Base-by-base conservation (phyloP, 805 yeast species). In the Barnettozyma populi region DNA sequence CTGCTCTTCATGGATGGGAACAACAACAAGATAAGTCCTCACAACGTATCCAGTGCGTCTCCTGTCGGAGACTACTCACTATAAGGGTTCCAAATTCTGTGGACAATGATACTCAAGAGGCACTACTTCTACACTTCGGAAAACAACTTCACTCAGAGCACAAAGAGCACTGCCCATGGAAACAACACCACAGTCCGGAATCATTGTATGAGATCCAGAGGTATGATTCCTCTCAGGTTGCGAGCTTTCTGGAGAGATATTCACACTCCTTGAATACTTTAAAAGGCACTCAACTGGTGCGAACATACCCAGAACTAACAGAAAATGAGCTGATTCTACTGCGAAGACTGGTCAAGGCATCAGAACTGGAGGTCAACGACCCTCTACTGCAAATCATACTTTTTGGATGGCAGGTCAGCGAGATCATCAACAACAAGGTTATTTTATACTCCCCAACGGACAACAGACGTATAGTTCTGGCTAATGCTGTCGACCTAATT, bases 131-230 rank as follows among this genome's bases (percentile, higher is more conserved):
- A 11, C 42, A 39, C 25, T 39, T 16, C 29, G 11, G 13, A 5
- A 9, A 20, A 3, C 23, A 31, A 5, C 29, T 42, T 10, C 21
- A 25, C 9, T 36, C 36, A 24, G 36, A 25, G 6, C 49, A 46
- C 31, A 36, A 20, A 11, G 43, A 35, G 8, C 38, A 41, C 34
- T 46, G 49, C 18, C 45, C 49, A 7, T 47, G 46, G 50, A 20
- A 11, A 5, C n/a, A 25, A 16, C 32, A 35, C 19, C 23, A 35
- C 14, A 32, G 32, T 8, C 44, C 50, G 2, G 25, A 27, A 10
- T 38, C 29, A n/a, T 25, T 39, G 5, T 47, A 43, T 13, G 10
- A 34, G 11, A 34, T 47, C 7, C 44, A 39, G 2, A 10, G 34
- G 27, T 18, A 34, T 10, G 44, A 47, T 35, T 43, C 36, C 23